Percentiles rank a stretch among this genome's conserved stretches.
phyloP scores from a whole-genome alignment of 257 asterid genomes.

The Cordia subcordata region DNA sequence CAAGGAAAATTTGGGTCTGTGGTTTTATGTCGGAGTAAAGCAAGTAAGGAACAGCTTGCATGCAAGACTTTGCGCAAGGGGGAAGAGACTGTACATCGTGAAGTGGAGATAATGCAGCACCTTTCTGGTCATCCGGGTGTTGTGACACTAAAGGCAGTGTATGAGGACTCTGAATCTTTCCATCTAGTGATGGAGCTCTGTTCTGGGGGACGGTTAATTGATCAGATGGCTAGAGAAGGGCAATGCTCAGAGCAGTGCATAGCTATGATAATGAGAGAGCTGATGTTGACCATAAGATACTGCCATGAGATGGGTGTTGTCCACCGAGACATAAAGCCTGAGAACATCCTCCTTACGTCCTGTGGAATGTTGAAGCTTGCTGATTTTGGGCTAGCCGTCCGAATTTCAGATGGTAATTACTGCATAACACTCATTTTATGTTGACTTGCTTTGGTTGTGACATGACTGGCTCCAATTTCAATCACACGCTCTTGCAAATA shows the following conservation, averaged over 20 bases:
- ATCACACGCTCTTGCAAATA: background rate
- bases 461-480: background rate
- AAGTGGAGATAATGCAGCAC: slow-evolving; percentile 96
- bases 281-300: slow-evolving; percentile 71
- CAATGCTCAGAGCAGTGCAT: slow-evolving; percentile 59
- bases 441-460: background rate
- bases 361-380: slow-evolving; percentile 84
- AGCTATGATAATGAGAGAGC: slow-evolving; percentile 69
- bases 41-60: slow-evolving; percentile 68
- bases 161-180: slow-evolving; percentile 73
- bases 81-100: slow-evolving; percentile 86
- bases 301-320: slow-evolving; percentile 98
- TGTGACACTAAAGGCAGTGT: slow-evolving; percentile 74
- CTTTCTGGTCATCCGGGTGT: slow-evolving; percentile 86
- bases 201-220: slow-evolving; percentile 75
- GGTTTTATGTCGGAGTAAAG: slow-evolving; percentile 53
- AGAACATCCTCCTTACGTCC: slow-evolving; percentile 66
- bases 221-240: slow-evolving; percentile 74
- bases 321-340: slow-evolving; percentile 87
- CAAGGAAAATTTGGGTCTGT: slow-evolving; percentile 84
- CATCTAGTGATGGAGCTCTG: slow-evolving; percentile 89
- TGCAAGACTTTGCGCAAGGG: slow-evolving; percentile 76
- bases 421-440: background rate
- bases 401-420: slow-evolving; percentile 68
- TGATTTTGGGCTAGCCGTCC: slow-evolving; percentile 80